Evolutionary conservation across 176 grass and related monocot genomes (phyloP), one percentile per base, ranked within the genome.

Genomic region (Canna indica): DNA sequence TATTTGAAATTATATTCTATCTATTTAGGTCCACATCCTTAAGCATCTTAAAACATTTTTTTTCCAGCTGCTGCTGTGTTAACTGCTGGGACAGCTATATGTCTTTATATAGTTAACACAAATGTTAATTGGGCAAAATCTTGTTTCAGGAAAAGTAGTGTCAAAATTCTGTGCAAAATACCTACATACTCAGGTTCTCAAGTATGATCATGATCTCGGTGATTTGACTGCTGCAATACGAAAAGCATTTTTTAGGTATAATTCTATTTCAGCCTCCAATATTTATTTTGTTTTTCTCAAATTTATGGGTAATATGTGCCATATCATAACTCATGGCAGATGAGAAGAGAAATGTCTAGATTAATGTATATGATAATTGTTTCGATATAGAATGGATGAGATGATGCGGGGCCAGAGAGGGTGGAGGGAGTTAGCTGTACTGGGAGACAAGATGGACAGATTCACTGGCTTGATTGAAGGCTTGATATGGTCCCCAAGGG

Each of bases 371-470:
- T 31, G 53, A 71, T 81, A 46, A 62, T 71, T 67, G 7, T 15
- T 26, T 76, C 77, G 75, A 76, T 78, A 72, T 70, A 97, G 93
- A 84, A 97, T 97, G 93, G 93, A 97, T 79, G 88, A 97, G 75
- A 97, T 97, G 93, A 97, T 97, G 93, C 76, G 68, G 46, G 93
- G 93, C 50, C 93, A 97, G 76, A 91, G 93, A 83, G 93, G 93
- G 26, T 97, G 93, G 88, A 83, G 88, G 62, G 93, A 97, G 73
- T 84, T 97, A 60, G 86, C 87, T 73, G 71, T 77, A 66, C 77
- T 97, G 81, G 88, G 93, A 74, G 93, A 97, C 82, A 90, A 97
- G 60, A 85, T 91, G 78, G 85, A 92, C 59, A 85, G 91, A 70
- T 81, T 97, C 63, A 90, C 79, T 69, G 88, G 93, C 33, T 87